A percentile compares a stretch with the other conserved stretches of the same genome.
These are phyloP conservation scores for Hypocrella siamensis DNA, from an alignment of 2,329 filamentous ascomycete genomes.

Conservation along the genomic window DNA sequence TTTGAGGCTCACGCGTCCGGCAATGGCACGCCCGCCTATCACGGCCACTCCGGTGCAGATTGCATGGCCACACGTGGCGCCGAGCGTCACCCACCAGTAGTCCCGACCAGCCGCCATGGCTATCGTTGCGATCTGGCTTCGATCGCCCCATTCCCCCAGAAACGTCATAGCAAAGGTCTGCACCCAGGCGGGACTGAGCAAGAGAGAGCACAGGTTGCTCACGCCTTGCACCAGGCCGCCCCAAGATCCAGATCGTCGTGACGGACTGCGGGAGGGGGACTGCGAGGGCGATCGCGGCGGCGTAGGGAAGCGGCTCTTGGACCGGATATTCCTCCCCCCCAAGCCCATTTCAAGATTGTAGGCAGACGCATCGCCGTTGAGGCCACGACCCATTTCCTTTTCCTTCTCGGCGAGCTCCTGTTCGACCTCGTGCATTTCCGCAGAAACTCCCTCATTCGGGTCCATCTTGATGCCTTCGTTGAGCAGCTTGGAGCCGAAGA, in stretches of 20 bases:
- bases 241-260: slow-evolving; percentile 23
- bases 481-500: slow-evolving; percentile 76
- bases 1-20: slow-evolving; percentile 84
- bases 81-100: slow-evolving; percentile 96
- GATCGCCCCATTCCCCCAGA: slow-evolving; percentile 92
- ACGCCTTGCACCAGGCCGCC: slow-evolving; percentile 43
- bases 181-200: slow-evolving; percentile 93
- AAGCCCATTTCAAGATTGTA: slow-evolving; percentile 72
- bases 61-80: slow-evolving; percentile 72
- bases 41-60: slow-evolving; percentile 87
- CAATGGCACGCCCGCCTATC: slow-evolving; percentile 80
- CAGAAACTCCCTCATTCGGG: slow-evolving; percentile 77
- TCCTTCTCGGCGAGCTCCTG: slow-evolving; percentile 89
- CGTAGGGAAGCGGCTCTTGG: slow-evolving; percentile 62
- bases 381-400: slow-evolving; percentile 45
- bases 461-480: slow-evolving; percentile 81
- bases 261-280: slow-evolving; percentile 50
- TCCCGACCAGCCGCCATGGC: slow-evolving; percentile 97
- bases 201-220: slow-evolving; percentile 71
- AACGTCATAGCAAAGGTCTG: slow-evolving; percentile 99
- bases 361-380: slow-evolving; percentile 43
- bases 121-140: slow-evolving; percentile 95
- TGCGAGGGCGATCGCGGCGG: slow-evolving; percentile 66
- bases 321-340: slow-evolving; percentile 51
- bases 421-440: slow-evolving; percentile 97